These are phyloP conservation scores for Paralagenidium karlingii DNA, from an alignment of 352 stramenopile genomes.

Conservation along the genomic window DNA sequence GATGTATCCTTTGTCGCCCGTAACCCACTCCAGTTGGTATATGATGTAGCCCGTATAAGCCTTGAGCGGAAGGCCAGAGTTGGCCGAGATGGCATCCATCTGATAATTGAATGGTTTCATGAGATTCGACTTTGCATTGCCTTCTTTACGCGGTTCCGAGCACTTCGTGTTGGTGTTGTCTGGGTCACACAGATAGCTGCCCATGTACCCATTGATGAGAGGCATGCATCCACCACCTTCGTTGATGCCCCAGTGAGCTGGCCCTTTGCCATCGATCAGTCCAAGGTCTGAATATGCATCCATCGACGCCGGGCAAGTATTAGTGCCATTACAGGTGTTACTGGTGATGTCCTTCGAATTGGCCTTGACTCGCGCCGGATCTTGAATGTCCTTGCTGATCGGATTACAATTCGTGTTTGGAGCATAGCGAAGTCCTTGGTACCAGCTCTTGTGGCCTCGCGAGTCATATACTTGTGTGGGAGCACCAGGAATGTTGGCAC, in stretches of 20 bases:
- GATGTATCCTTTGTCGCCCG: slow-evolving; percentile 42
- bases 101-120: slow-evolving; percentile 57
- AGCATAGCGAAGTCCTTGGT: slow-evolving; percentile 39
- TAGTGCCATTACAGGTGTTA: slow-evolving; percentile 29
- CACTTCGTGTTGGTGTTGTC: slow-evolving; percentile 12
- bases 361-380: slow-evolving; percentile 14
- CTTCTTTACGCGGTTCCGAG: slow-evolving; percentile 21
- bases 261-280: slow-evolving; percentile 7
- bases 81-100: slow-evolving; percentile 62
- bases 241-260: slow-evolving; percentile 27
- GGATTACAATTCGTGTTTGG: slow-evolving; percentile 22
- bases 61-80: slow-evolving; percentile 48
- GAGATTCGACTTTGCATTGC: slow-evolving; percentile 32
- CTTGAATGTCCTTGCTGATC: slow-evolving; percentile 11
- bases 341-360: slow-evolving; percentile 21
- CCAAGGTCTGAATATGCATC: slow-evolving; percentile 20
- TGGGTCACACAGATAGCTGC: slow-evolving; percentile 28
- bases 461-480: slow-evolving; percentile 5
- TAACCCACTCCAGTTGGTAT: slow-evolving; percentile 68
- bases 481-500: slow-evolving; percentile 6
- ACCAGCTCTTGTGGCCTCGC: slow-evolving; percentile 18
- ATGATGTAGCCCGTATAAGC: slow-evolving; percentile 44
- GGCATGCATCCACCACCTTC: slow-evolving; percentile 30
- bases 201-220: slow-evolving; percentile 27
- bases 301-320: slow-evolving; percentile 26